Evolutionary conservation across 1,139 yeast species (phyloP).

Genomic region (Yamadazyma sp.): DNA sequence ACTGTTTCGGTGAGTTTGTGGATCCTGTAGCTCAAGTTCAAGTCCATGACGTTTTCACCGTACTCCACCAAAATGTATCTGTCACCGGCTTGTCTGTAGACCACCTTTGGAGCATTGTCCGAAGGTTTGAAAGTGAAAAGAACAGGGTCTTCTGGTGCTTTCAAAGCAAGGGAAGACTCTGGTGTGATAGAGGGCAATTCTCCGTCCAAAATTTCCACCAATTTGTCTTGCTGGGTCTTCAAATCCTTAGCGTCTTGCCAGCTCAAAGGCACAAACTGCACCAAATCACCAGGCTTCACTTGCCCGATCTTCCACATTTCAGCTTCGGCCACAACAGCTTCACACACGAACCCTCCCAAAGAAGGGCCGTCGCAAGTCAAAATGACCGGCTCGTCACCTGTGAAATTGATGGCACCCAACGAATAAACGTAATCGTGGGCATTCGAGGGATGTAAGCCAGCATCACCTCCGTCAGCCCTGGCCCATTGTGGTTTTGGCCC

Average conservation of each 20-base stretch:
- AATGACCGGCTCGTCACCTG: slow-evolving; percentile 98
- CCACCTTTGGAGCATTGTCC: slow-evolving; percentile 64
- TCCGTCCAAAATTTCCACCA: slow-evolving; percentile 46
- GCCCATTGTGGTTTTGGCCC: slow-evolving; percentile 99
- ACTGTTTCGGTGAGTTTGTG: slow-evolving; percentile 79
- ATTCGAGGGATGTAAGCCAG: slow-evolving; percentile 96
- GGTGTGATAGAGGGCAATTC: slow-evolving; percentile 34
- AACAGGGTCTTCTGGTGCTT: slow-evolving; percentile 60
- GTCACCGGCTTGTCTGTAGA: slow-evolving; percentile 96
- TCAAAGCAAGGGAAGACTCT: slow-evolving; percentile 8
- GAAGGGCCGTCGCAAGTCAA: slow-evolving; percentile 97
- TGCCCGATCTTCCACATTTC: slow-evolving; percentile 99
- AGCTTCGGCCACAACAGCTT: slow-evolving; percentile 91
- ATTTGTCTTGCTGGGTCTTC: slow-evolving; percentile 58
- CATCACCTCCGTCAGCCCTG: slow-evolving; percentile 95
- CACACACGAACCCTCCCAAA: slow-evolving; percentile 95
- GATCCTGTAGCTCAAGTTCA: slow-evolving; percentile 81
- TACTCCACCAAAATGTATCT: slow-evolving; percentile 88
- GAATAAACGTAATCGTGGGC: slow-evolving; percentile 97
- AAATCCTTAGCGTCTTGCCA: slow-evolving; percentile 67
- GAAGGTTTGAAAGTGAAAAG: slow-evolving; percentile 50
- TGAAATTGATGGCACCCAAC: slow-evolving; percentile 92
- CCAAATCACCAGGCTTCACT: slow-evolving; percentile 87
- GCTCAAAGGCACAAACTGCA: slow-evolving; percentile 76
- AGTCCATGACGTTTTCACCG: slow-evolving; percentile 84